These are phyloP conservation scores for Emergomyces pasteurianus DNA, from an alignment of 2,329 filamentous ascomycete genomes.

Conservation along the genomic window DNA sequence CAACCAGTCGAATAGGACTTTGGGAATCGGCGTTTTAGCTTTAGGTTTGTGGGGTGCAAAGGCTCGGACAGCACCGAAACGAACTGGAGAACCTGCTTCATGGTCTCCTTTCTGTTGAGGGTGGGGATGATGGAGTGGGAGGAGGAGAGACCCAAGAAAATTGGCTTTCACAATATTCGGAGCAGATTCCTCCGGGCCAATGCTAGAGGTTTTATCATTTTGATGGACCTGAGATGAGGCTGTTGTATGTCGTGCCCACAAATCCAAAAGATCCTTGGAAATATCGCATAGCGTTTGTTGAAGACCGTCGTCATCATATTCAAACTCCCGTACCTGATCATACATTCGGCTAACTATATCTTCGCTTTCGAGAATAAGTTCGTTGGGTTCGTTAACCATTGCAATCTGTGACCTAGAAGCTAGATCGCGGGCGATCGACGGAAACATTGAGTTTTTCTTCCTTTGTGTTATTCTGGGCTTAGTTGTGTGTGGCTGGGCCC, in stretches of 20 bases:
- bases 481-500: constrained; percentile 22
- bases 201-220: constrained; percentile 40
- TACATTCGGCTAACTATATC: constrained; percentile 55
- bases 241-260: constrained; percentile 22
- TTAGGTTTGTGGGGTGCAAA: constrained; percentile 19
- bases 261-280: constrained; percentile 23
- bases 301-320: constrained; percentile 22
- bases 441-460: constrained; percentile 50
- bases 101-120: constrained; percentile 15
- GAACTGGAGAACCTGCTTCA: constrained; percentile 15
- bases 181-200: constrained; percentile 52
- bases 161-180: constrained; percentile 61
- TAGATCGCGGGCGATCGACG: constrained; percentile 59
- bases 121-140: constrained; percentile 65
- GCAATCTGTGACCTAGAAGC: constrained; percentile 47
- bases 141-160: constrained; percentile 64
- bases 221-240: constrained; percentile 30
- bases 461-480: constrained; percentile 26
- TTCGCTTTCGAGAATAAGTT: constrained; percentile 66
- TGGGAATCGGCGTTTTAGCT: constrained; percentile 48
- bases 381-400: constrained; percentile 54
- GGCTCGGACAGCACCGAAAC: constrained; percentile 16
- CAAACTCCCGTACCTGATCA: constrained; percentile 27
- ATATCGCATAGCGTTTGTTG: constrained; percentile 22
- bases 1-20: constrained; percentile 74